Evolutionary conservation across 331 rosid genomes (phyloP).

Genomic region (Pyrus hybrid): DNA sequence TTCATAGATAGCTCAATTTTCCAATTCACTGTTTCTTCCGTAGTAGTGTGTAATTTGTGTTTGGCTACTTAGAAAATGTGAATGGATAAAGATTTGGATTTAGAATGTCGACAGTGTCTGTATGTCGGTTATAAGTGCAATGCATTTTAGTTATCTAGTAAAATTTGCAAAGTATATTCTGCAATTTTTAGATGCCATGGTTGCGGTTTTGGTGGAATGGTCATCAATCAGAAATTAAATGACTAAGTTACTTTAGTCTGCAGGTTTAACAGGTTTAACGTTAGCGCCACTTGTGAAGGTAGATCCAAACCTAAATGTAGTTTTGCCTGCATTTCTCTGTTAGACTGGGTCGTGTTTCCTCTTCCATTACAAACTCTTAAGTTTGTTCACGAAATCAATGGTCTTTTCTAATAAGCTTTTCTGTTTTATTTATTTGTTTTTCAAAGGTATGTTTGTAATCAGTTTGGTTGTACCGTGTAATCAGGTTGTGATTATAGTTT

Average conservation of each 20-base stretch:
- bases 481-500: too few relatives aligned
- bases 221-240: neutral
- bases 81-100: neutral
- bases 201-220: neutral
- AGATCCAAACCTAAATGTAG: conserved; percentile 82
- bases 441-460: too few relatives aligned
- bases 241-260: conserved; percentile 1
- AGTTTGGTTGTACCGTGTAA: too few relatives aligned
- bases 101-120: neutral
- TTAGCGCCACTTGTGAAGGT: conserved; percentile 91
- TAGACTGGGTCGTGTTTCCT: too few relatives aligned
- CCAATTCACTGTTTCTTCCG: neutral
- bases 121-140: neutral
- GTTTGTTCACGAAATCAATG: too few relatives aligned
- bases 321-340: conserved; percentile 57
- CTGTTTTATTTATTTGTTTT: too few relatives aligned
- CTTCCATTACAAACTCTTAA: too few relatives aligned
- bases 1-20: neutral
- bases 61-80: too few relatives aligned
- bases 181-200: neutral
- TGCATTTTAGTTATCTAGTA: neutral
- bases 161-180: neutral
- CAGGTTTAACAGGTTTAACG: conserved; percentile 92
- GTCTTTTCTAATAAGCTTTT: too few relatives aligned
- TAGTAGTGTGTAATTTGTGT: neutral